Percentiles rank a stretch among this genome's conserved stretches.
These are phyloP conservation scores for Colletotrichum echinochloae DNA, from an alignment of 2,329 filamentous ascomycete species.

Conservation along the genomic window DNA sequence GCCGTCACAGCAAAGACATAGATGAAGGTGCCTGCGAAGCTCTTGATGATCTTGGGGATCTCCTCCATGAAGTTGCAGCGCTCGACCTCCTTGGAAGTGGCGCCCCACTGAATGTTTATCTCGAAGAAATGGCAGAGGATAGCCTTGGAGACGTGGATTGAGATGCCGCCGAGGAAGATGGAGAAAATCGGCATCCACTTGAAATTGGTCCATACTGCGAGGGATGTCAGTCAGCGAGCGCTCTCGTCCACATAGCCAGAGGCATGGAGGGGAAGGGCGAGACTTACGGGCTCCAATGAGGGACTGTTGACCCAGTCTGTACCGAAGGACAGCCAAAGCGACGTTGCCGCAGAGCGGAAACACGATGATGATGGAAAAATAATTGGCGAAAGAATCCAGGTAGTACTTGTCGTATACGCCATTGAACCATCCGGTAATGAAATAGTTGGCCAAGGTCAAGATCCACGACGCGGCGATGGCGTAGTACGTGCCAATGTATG, in stretches of 20 bases:
- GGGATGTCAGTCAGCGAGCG: background rate
- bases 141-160: conserved; percentile 56
- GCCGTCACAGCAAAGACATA: conserved; percentile 59
- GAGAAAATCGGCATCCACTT: conserved; percentile 71
- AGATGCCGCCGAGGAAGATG: conserved; percentile 59
- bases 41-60: conserved; percentile 65
- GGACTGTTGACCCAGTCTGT: conserved; percentile 67
- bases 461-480: conserved; percentile 76
- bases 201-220: conserved; percentile 64
- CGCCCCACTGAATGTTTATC: conserved; percentile 62
- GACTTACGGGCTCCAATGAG: conserved; percentile 54
- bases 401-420: conserved; percentile 76
- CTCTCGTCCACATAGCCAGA: conserved; percentile 14
- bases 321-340: conserved; percentile 71
- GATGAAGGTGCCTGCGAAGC: conserved; percentile 63
- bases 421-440: conserved; percentile 78
- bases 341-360: conserved; percentile 73
- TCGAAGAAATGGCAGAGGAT: conserved; percentile 58
- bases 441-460: conserved; percentile 77
- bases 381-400: conserved; percentile 74
- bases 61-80: conserved; percentile 68
- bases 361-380: conserved; percentile 71
- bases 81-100: conserved; percentile 70
- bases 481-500: conserved; percentile 75
- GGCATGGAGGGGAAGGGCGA: conserved; percentile 49